phyloP scores from a whole-genome alignment of 2,329 filamentous ascomycete species.

The Lecanoromycetidae sp. region DNA sequence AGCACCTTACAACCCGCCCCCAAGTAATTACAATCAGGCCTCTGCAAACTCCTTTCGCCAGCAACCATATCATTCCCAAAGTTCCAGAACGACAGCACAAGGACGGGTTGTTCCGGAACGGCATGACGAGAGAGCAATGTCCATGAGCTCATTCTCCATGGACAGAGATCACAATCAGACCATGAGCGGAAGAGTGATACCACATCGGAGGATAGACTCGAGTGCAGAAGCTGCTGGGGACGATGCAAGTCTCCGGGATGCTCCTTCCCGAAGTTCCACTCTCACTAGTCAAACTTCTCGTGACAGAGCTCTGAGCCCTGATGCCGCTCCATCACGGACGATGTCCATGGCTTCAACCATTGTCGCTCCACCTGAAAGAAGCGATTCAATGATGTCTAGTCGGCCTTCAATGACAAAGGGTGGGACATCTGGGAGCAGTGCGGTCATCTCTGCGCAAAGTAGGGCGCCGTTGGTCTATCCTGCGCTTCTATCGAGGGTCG shows the following conservation, averaged over 20 bases:
- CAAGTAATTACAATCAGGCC: constrained; percentile 53
- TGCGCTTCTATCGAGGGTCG: constrained; percentile 82
- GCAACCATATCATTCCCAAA: constrained; percentile 52
- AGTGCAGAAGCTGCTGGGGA: constrained; percentile 24
- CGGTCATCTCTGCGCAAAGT: constrained; percentile 50
- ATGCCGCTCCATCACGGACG: constrained; percentile 41
- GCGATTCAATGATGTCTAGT: constrained; percentile 42
- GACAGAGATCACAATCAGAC: constrained; percentile 73
- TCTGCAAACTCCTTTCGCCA: constrained; percentile 69
- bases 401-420: constrained; percentile 17
- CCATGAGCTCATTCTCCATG: constrained; percentile 70
- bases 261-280: constrained; percentile 41
- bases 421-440: constrained; percentile 43
- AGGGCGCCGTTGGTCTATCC: constrained; percentile 83
- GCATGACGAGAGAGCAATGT: constrained; percentile 89
- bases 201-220: constrained; percentile 55
- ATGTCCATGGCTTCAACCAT: constrained; percentile 91
- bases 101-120: constrained; percentile 84
- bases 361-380: constrained; percentile 36
- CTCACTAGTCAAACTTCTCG: constrained; percentile 32
- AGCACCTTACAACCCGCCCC: constrained; percentile 54
- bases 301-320: constrained; percentile 24
- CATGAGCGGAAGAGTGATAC: constrained; percentile 85
- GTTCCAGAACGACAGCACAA: constrained; percentile 74
- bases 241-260: constrained; percentile 16